These are phyloP conservation scores for Phytophthora hybrid DNA, from an alignment of 352 stramenopile species.

Conservation along the genomic window DNA sequence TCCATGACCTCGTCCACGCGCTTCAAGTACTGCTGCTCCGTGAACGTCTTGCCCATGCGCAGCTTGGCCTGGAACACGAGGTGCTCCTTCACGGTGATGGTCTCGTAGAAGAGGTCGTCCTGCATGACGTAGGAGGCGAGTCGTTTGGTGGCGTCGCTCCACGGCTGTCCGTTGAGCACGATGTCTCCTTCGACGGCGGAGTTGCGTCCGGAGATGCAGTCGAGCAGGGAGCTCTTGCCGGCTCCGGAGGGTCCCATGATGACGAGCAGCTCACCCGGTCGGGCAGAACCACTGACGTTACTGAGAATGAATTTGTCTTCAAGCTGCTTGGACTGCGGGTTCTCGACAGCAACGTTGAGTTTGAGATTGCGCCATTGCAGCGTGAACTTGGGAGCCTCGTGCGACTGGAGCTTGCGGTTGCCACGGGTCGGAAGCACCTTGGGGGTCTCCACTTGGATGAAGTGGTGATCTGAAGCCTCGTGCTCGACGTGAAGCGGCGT, in stretches of 20 bases:
- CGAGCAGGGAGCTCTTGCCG: slow-evolving; percentile 74
- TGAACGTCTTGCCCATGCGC: slow-evolving; percentile 52
- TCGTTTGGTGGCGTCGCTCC: slow-evolving; percentile 47
- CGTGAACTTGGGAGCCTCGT: slow-evolving; percentile 30
- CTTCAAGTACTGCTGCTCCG: slow-evolving; percentile 34
- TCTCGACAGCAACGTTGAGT: slow-evolving; percentile 41
- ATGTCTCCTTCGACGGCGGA: slow-evolving; percentile 62
- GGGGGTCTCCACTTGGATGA: slow-evolving; percentile 23
- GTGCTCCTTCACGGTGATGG: slow-evolving; percentile 84
- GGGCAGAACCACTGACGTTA: slow-evolving; percentile 49
- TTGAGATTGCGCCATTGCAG: slow-evolving; percentile 52
- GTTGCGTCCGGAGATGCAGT: slow-evolving; percentile 76
- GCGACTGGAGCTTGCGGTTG: slow-evolving; percentile 11
- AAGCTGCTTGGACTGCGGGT: slow-evolving; percentile 44
- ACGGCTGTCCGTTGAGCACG: slow-evolving; percentile 61
- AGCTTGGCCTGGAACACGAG: slow-evolving; percentile 84
- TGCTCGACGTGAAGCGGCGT: slow-evolving; percentile 6
- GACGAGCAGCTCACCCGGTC: slow-evolving; percentile 64
- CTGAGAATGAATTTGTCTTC: slow-evolving; percentile 64
- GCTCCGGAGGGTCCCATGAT: slow-evolving; percentile 77
- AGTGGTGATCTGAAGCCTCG: slow-evolving; percentile 10
- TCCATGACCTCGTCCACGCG: slow-evolving; percentile 55
- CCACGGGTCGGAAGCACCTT: slow-evolving; percentile 7
- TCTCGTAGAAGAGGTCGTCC: slow-evolving; percentile 92
- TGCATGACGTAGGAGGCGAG: slow-evolving; percentile 86